phyloP scores from a whole-genome alignment of 2,329 filamentous ascomycete species.

The Trichoderma citrinoviride region DNA sequence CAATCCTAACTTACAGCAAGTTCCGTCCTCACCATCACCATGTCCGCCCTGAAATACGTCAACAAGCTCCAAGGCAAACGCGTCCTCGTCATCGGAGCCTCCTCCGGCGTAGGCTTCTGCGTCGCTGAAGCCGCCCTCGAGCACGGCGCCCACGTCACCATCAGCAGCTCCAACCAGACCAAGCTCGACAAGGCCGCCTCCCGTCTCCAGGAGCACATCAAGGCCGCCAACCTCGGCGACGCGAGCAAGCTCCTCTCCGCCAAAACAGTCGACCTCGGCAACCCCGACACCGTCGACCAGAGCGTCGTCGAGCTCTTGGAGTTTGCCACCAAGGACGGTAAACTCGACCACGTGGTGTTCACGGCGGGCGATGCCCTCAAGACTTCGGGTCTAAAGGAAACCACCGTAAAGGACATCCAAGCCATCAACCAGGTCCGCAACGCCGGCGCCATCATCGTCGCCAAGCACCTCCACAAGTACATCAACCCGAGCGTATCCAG shows the following conservation, averaged over 20 bases:
- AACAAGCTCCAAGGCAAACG: conserved; percentile 38
- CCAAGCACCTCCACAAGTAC: conserved; percentile 47
- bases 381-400: conserved; percentile 39
- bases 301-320: conserved; percentile 48
- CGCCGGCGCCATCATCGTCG: conserved; percentile 50
- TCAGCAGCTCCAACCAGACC: conserved; percentile 56
- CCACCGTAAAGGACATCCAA: conserved; percentile 41
- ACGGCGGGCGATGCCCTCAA: conserved; percentile 50
- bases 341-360: conserved; percentile 57
- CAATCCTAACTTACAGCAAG: neutral
- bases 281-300: conserved; percentile 32
- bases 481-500: conserved; percentile 41
- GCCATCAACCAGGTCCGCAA: conserved; percentile 49
- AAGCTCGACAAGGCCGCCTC: conserved; percentile 48
- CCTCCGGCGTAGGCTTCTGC: conserved; percentile 60
- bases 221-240: conserved; percentile 38
- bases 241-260: conserved; percentile 26
- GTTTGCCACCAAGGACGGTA: conserved; percentile 43
- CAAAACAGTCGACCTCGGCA: conserved; percentile 28
- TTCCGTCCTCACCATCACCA: neutral
- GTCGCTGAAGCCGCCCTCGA: conserved; percentile 58
- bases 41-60: conserved; percentile 30
- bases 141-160: conserved; percentile 53
- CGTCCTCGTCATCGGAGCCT: conserved; percentile 62
- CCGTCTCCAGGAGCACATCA: conserved; percentile 35